Evolutionary conservation across 768 basidiomycete species (phyloP), one percentile per base, ranked within the genome.

Genomic region (Serendipita indica): DNA sequence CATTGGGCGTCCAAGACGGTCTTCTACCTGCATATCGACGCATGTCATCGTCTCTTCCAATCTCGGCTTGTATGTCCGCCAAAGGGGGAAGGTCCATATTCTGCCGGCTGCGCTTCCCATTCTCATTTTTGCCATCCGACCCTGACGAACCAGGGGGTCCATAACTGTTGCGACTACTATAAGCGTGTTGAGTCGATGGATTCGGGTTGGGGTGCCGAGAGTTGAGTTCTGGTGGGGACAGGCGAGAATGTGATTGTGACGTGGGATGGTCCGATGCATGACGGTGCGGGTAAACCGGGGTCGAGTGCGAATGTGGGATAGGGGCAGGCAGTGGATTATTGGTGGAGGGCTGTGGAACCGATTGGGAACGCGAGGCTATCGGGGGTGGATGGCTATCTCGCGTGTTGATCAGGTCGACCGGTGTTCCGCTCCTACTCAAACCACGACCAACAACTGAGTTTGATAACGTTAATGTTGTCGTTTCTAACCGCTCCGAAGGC

Each of bases 321-420:
- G 30, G 6, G 28, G 28, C 27, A 18, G 41, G 46, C 32, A 12
- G 10, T 2, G 14, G 28, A 33, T 20, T 43, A n/a, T 10, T 33
- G 58, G 22, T 58, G 27, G 58, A 3, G 14, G 16, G 22, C 28
- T 20, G 58, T 41, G 39, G 58, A 33, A 33, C 37, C 14, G 39
- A 41, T 41, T 30, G 32, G 37, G 22, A 58, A 18, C 33, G 39
- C 0, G 58, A 30, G 10, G 46, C 16, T 28, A 43, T 58, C 33
- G 83, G 69, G 1, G 83, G 78, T 2, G 85, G 83, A 33, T 86
- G 70, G 59, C 84, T 81, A 62, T 82, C 83, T 34, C 79, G 65
- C 61, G 45, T 64, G 63, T 18, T 18, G 20, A 64, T 71, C 66
- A 41, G 66, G 68, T 54, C 49, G 7, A 28, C 49, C 25, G 49